Base-by-base conservation (phyloP, 2,329 filamentous ascomycete species). In the Coniochaeta sp. region DNA sequence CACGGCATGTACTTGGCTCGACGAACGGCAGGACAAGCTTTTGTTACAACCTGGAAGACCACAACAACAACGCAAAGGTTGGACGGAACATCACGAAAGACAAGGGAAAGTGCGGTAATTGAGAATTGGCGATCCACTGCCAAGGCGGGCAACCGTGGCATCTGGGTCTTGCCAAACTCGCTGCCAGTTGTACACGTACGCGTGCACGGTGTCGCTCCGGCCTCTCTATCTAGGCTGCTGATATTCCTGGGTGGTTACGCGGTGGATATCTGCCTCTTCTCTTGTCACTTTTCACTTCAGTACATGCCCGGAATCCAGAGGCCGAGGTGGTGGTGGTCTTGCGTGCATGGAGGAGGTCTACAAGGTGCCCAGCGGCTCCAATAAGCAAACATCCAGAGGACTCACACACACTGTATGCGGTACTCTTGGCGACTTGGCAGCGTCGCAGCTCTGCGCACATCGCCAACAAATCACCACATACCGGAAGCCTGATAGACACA, bases 391-490 rank as follows among this genome's bases (percentile, higher is more conserved):
- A 22, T 52, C 5, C 28, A 2, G 24, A n/a, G 33, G 3, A 36
- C 28, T 31, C 28, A 31, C 28, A 34, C 47, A 31, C 47, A 52
- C 47, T 28, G 47, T 28, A 26, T 31, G 47, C 47, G n/a, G 7
- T 56, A 4, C 54, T 56, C 54, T 56, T 56, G 54, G 54, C 54
- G 33, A 56, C 54, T 56, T 56, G 54, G 54, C 54, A 36, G 54
- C 54, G 31, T 52, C 43, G 43, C 22, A n/a, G 22, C 38, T 40
- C 38, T 19, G 38, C 38, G 12, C 24, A 26, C 19, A 17, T 31
- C 24, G 22, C n/a, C 43, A 47, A 34, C 50, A 55, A 55, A 55
- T 55, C 50, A 56, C n/a, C 34, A 38, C 54, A 28, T 34, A 2
- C 54, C 54, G 54, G 31, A 36, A 56, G 54, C 54, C 31, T 36